These are phyloP conservation scores for Hymenoscyphus occultus DNA, from an alignment of 2,329 filamentous ascomycete species.

Conservation along the genomic window DNA sequence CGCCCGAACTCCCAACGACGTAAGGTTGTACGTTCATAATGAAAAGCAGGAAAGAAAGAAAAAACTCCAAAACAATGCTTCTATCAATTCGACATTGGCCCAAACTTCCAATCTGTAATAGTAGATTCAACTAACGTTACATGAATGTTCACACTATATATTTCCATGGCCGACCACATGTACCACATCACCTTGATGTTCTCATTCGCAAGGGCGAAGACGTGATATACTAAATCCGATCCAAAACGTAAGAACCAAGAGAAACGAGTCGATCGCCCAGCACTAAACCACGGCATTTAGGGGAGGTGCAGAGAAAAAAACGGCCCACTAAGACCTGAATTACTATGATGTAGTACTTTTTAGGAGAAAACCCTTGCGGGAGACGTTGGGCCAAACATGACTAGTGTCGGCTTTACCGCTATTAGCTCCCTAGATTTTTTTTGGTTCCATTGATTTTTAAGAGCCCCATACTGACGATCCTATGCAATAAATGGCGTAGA, in stretches of 20 bases:
- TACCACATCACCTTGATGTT: neutral
- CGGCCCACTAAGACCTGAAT: neutral
- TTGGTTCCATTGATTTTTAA: neutral
- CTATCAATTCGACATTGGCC: neutral
- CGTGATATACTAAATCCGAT: neutral
- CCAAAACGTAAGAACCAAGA: neutral
- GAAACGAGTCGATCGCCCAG: neutral
- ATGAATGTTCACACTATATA: neutral
- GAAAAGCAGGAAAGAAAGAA: neutral
- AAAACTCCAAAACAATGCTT: neutral
- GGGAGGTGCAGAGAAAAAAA: neutral
- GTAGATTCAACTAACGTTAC: neutral
- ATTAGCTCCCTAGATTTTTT: neutral
- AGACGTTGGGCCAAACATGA: neutral
- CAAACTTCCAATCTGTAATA: neutral
- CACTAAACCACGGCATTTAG: neutral
- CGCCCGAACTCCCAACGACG: neutral
- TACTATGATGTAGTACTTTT: neutral
- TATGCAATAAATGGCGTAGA: neutral
- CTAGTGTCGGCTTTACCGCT: neutral
- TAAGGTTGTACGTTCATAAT: neutral
- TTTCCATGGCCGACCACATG: neutral
- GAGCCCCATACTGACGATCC: neutral
- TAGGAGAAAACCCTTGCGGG: neutral
- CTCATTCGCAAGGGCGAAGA: neutral